Base-by-base conservation (phyloP, 106 monocot genomes). In the Posidonia australis region DNA sequence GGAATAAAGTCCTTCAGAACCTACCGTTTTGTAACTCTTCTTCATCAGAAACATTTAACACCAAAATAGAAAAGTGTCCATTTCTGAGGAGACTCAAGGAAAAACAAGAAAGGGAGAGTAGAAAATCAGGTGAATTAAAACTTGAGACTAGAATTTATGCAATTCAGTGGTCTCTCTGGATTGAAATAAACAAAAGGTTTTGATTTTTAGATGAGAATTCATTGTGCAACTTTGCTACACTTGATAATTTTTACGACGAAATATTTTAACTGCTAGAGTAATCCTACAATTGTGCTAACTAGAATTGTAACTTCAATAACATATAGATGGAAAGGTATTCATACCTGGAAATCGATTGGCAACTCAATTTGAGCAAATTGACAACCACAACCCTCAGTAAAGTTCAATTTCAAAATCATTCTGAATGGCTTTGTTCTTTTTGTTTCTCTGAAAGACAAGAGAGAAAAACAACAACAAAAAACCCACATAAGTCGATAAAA, bases 321-420 rank as follows among this genome's bases (percentile, higher is more conserved):
- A 5, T 12, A 11, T 23, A 58, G 12, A 30, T 22, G 54, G 55
- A 28, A 51, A 68, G 24, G 7, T n/a, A n/a, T 14, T 42, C 19
- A 11, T 75, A 75, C 96, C 82, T 74, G 83, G 60, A 90, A 87
- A 78, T 90, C 70, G 48, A 96, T 48, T 21, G 76, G 76, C 75
- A 76, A 84, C 53, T 82, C 82, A 30, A 87, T 70, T 16, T 56
- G 59, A 36, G 80, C 64, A 61, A 28, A 66, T 58, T 74, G 58
- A 51, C 84, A 84, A 59, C 90, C 82, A 69, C 86, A 96, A 27
- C 87, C 90, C 53, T 90, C 90, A 65, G 59, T 79, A 27, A 96
- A 84, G 49, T 90, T 87, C 46, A 96, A 78, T 61, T 84, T 96
- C 66, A 96, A 47, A 13, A 70, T 54, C 65, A 96, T 78, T 36